phyloP scores from a whole-genome alignment of 2,329 filamentous ascomycete genomes.

The Orbilia brochopaga region DNA sequence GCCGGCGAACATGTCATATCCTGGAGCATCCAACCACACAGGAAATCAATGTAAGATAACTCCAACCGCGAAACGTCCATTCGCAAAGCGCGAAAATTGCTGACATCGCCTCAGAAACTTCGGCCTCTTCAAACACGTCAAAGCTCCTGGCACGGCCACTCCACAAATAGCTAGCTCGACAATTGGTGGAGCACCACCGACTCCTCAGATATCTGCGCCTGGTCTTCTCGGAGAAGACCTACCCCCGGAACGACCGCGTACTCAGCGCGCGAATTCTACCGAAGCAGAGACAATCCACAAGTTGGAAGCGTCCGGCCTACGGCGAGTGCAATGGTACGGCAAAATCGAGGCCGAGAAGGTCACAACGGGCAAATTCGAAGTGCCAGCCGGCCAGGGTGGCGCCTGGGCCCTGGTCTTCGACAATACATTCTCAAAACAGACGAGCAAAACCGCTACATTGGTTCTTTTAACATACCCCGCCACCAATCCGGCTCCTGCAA shows the following conservation, averaged over 20 bases:
- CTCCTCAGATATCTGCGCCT: slow-evolving; percentile 56
- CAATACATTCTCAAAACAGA: slow-evolving; percentile 96
- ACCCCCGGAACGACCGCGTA: slow-evolving; percentile 69
- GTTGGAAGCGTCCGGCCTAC: slow-evolving; percentile 68
- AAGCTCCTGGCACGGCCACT: slow-evolving; percentile 48
- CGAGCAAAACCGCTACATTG: slow-evolving; percentile 92
- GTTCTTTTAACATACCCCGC: slow-evolving; percentile 93
- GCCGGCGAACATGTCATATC: slow-evolving; percentile 89
- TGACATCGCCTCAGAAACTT: slow-evolving; percentile 70
- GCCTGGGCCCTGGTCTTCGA: slow-evolving; percentile 98
- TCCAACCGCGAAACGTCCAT: slow-evolving; percentile 20
- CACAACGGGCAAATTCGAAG: slow-evolving; percentile 85
- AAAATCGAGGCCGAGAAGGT: slow-evolving; percentile 98
- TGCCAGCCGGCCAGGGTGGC: slow-evolving; percentile 73
- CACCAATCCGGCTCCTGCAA: slow-evolving; percentile 75
- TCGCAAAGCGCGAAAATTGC: slow-evolving; percentile 46
- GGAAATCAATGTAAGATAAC: slow-evolving; percentile 79
- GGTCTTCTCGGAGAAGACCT: slow-evolving; percentile 67
- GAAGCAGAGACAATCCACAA: slow-evolving; percentile 66
- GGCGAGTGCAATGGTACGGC: slow-evolving; percentile 77
- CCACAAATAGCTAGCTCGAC: slow-evolving; percentile 53
- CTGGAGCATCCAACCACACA: slow-evolving; percentile 96
- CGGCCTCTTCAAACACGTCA: slow-evolving; percentile 86
- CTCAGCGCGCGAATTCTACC: slow-evolving; percentile 72
- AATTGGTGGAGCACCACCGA: slow-evolving; percentile 58